Evolutionary conservation across 148 eudicot species (phyloP), one percentile per base, ranked within the genome.

Genomic region (Silene uniflora): DNA sequence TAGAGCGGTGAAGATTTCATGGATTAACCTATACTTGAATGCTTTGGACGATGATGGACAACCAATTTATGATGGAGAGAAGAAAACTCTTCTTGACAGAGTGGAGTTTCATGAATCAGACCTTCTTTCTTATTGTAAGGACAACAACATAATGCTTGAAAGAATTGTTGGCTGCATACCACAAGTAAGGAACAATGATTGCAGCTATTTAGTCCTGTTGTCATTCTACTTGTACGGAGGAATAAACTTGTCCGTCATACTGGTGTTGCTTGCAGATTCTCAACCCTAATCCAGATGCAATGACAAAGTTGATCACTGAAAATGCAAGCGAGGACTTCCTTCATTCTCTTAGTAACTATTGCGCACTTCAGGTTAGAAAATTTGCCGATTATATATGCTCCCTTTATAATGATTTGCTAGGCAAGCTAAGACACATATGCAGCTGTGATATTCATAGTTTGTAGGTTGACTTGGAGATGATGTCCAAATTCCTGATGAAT

Each of bases 101-200:
- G 97, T 95, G 67, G 97, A 95, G 81, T 95, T 95, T 69, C 82
- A 95, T 80, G 97, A 89, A 81, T 95, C 98, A 70, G 97, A 95
- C 83, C 85, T 95, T 84, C 91, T 95, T 35, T 78, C 86, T 69
- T 92, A 95, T 87, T 89, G 92, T 86, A 88, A 85, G 83, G 96
- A 92, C 84, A 65, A 92, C 75, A 82, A 89, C 47, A 89, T 95
- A 82, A 89, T 86, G 84, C 96, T 92, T 67, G 98, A 95, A 89
- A 87, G 98, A 69, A 95, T 95, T 67, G 93, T 95, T 81, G 98
- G 98, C 71, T 95, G 98, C 89, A 95, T 95, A 83, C 98, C 98
- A 23, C 98, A 95, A 91, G 98, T 95, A 82, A 55, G 58, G 29
- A 16, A 35, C 54, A 46, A 25, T 65, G 19, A 56, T 63, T 7